Base-by-base conservation (phyloP, 495 filamentous ascomycete species). In the Hypoxylon lienhwacheense region DNA sequence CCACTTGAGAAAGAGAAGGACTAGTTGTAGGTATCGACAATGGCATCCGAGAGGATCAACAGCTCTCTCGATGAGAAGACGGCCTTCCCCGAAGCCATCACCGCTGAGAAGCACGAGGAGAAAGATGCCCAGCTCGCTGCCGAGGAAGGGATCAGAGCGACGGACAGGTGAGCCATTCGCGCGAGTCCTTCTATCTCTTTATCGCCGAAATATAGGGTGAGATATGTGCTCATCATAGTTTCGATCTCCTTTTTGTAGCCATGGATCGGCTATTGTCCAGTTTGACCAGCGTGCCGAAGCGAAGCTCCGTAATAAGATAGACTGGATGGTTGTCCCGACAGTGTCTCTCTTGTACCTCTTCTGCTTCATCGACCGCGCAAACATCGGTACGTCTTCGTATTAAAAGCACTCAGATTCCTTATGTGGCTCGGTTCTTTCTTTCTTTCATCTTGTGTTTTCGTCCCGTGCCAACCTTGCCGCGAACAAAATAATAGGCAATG, bases 341-440 rank as follows among this genome's bases (percentile, higher is more conserved):
- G 78, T 83, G 3, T 69, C 80, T 4, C 32, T 81, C 12, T 69
- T 85, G 7, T 85, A 85, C 43, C 68, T 85, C 7, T 77, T 85
- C 49, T 84, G 80, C 68, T 85, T 85, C 65, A 80, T 84, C 35
- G 81, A 85, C 63, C 77, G 83, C 37, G 73, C 83, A 22, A 86
- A 86, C 52, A 81, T 85, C 41, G 83, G 82, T 81, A 65, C 24
- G 66, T 54, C 0, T 12, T 25, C 8, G 4, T 6, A 4, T 7
- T 42, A 6, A 4, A n/a, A n/a, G n/a, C n/a, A n/a, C n/a, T n/a
- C n/a, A n/a, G n/a, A n/a, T n/a, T n/a, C n/a, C n/a, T n/a, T n/a
- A n/a, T n/a, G n/a, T n/a, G n/a, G n/a, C n/a, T n/a, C n/a, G n/a
- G n/a, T n/a, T n/a, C n/a, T 7, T 34, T 15, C 7, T 17, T 1